Evolutionary conservation across 352 stramenopile genomes (phyloP), one percentile per base, ranked within the genome.

Genomic region (Globisporangium takayamanum): DNA sequence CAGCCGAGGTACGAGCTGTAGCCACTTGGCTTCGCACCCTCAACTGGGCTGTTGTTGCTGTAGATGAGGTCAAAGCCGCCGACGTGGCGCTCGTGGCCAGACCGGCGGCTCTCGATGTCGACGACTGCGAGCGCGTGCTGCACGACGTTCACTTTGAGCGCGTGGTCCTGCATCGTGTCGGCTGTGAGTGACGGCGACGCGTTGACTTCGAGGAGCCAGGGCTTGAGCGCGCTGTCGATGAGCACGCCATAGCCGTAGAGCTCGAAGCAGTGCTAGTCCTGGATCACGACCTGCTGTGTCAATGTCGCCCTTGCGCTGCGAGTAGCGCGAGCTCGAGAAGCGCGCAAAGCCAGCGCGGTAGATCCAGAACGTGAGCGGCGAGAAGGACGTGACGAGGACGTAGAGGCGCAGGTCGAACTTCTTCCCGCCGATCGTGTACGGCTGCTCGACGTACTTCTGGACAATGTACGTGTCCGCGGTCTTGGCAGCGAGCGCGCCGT

Each of bases 331-430:
- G 49, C 88, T 73, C 0, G 87, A 94, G 62, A 97, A 96, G 11
- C 88, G 79, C 41, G 92, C 87, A 26, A 97, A 74, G 4, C 89
- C 89, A 28, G 97, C 80, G 53, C 90, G 57, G 55, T 87, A 96
- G 15, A 96, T 64, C 58, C 94, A 97, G 30, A 94, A 70, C 11
- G 84, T 67, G 7, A 97, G 72, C 50, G 89, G 88, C 50, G 95
- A 83, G 52, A 87, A 87, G 16, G 76, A 92, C 5, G 87, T 96
- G 25, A 95, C 83, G 11, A 94, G 69, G 15, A 97, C 87, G 58
- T 97, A 97, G 18, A 97, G 75, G 2, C 90, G 85, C 39, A 97
- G 69, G 58, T 97, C 90, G 56, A 97, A 97, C 65, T 97, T 97
- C 53, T 92, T 73, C 11, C 79, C 83, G 57, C 95, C 89, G 68